Conservation (phyloP, 371 early-diverging fungal genomes). For the Sporodiniella umbellata region DNA sequence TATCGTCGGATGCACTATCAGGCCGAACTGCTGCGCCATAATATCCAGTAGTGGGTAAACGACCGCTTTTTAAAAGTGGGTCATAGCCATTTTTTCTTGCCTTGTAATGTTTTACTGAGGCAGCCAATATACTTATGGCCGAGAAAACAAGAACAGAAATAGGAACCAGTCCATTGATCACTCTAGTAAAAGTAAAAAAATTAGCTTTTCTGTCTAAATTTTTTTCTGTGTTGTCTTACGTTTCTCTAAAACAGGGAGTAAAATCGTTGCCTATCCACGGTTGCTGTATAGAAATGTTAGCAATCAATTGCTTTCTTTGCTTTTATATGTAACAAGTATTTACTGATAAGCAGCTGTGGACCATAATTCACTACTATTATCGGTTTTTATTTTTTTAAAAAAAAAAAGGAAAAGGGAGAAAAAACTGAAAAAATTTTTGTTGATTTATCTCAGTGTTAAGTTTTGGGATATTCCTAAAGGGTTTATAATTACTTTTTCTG, state of each 20-base stretch:
- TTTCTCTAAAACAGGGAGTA: constrained; percentile 19
- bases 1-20: constrained; percentile 3
- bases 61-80: constrained; percentile 6
- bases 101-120: constrained; percentile 4
- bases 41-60: not conserved
- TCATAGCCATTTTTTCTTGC: not conserved
- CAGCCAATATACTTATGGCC: not conserved
- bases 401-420: constrained; percentile 1
- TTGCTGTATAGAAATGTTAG: not conserved
- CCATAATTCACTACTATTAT: too few relatives aligned
- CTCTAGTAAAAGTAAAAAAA: not conserved
- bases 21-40: constrained; percentile 1
- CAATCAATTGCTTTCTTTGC: not conserved
- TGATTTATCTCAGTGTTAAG: not conserved
- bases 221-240: constrained; percentile 3
- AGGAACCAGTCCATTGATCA: not conserved
- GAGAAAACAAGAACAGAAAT: not conserved
- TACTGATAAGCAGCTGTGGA: constrained; percentile 9
- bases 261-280: constrained; percentile 15
- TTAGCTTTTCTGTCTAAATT: not conserved
- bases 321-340: too few relatives aligned
- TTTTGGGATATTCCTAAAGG: not conserved
- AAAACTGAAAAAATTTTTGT: not conserved
- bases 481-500: not conserved
- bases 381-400: too few relatives aligned